Conservation (phyloP, 108 stramenopile species). For the Cyclostephanos tholiformis region DNA sequence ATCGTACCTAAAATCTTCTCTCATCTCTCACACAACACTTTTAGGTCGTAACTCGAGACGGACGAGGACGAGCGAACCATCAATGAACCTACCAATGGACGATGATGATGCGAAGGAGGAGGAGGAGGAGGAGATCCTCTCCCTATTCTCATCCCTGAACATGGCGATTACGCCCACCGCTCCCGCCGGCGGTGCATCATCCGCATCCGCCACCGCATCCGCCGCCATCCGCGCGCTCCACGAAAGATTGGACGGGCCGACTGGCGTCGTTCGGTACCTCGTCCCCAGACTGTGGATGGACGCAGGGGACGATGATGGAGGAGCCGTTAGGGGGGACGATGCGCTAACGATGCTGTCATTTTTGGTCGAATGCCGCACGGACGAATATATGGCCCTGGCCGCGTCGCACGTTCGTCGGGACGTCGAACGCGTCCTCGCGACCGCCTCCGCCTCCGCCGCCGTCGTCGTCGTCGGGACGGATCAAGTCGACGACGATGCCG, state of each 20-base stretch:
- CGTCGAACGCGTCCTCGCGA: slow-evolving; percentile 19
- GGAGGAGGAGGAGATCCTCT: neutral
- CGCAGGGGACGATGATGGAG: neutral
- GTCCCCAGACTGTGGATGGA: slow-evolving; percentile 25
- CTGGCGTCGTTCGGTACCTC: slow-evolving; percentile 24
- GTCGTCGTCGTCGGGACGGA: too few species aligned
- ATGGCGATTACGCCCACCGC: neutral
- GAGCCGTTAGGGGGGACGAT: slow-evolving; percentile 13
- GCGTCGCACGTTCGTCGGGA: slow-evolving; percentile 28
- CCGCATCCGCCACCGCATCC: slow-evolving; percentile 2
- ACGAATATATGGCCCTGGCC: slow-evolving; percentile 21
- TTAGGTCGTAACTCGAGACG: too few species aligned
- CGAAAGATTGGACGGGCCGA: slow-evolving; percentile 32
- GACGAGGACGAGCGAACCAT: neutral
- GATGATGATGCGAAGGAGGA: neutral
- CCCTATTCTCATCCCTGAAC: slow-evolving; percentile 17
- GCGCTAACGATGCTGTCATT: slow-evolving; percentile 30
- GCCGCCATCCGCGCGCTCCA: slow-evolving; percentile 18
- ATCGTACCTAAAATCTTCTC: too few species aligned
- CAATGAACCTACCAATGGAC: neutral
- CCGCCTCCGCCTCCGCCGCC: neutral
- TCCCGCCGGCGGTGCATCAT: slow-evolving; percentile 1
- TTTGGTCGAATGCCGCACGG: slow-evolving; percentile 24
- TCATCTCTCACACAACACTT: too few species aligned
- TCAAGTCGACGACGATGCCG: neutral